Percentiles rank a stretch among this genome's conserved stretches.
phyloP scores from a whole-genome alignment of 345 rosid genomes.

The Mercurialis annua region DNA sequence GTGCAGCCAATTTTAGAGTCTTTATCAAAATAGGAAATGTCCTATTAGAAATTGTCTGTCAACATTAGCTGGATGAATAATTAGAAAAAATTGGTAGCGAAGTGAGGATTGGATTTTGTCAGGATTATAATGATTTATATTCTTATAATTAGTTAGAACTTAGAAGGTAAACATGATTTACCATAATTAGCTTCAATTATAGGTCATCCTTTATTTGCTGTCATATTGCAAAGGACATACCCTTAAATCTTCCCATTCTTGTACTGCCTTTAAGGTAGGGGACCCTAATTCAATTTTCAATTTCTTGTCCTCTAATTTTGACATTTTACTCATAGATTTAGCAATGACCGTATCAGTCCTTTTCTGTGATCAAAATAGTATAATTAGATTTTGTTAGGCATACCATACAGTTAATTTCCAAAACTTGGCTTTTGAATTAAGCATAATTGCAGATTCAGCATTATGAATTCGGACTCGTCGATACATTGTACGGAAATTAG shows the following conservation, averaged over 20 bases:
- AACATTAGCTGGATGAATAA: background rate
- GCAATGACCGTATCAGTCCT: background rate
- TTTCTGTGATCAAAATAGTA: background rate
- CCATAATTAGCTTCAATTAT: conserved; percentile 23
- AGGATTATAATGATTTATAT: conserved; percentile 14
- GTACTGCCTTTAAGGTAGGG: conserved; percentile 9
- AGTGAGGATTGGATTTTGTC: conserved; percentile 18
- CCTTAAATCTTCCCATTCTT: conserved; percentile 16
- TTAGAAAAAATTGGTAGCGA: conserved; percentile 4
- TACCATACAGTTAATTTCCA: background rate
- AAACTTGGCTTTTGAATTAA: no score
- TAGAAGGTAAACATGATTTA: conserved; percentile 8
- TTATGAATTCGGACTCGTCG: no score
- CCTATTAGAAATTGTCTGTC: background rate
- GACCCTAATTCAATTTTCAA: background rate
- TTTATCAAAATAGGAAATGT: background rate
- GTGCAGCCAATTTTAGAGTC: background rate
- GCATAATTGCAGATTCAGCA: no score
- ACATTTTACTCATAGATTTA: background rate
- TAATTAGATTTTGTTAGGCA: background rate
- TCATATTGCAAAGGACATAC: conserved; percentile 16
- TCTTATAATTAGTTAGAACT: conserved; percentile 7
- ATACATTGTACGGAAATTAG: no score
- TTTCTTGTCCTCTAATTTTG: background rate
- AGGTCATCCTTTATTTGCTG: conserved; percentile 25